Evolutionary conservation across 495 filamentous ascomycete species (phyloP), one percentile per base, ranked within the genome.

Genomic region (Hypoxylon intermedium): DNA sequence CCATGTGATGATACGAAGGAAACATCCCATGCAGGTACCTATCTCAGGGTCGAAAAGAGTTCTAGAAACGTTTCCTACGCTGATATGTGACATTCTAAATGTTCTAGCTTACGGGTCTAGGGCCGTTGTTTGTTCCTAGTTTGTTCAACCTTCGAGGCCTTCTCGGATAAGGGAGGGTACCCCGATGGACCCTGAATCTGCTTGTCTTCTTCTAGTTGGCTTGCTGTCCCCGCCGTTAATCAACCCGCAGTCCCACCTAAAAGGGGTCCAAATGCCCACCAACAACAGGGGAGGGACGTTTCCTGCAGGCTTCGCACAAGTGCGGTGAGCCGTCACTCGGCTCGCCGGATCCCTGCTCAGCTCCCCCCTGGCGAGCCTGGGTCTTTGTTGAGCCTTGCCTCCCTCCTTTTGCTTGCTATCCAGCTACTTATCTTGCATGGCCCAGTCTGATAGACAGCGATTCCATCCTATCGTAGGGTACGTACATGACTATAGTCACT

Each of bases 261-360:
- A n/a, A 40, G 34, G 49, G 54, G 48, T 58, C 49, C 43, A 31
- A 37, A 21, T 50, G 7, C 38, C 54, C 48, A 37, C 38, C 54
- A 42, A 37, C 46, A 58, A 57, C 44, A 33, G 50, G 60, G 53
- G 34, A 9, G 20, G 12, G 24, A 51, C 48, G 47, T 43, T 50
- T 56, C 53, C 53, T 58, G 60, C 53, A 53, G 53, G 23, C 23
- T 24, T 46, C 38, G 43, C 31, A 51, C 45, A 34, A 56, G 51
- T 55, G 53, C 61, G 61, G 61, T 65, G 55, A 55, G 36, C 24
- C 45, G 46, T 60, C 31, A 2, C 16, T 65, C 61, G 50, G 55
- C 61, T 46, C 44, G 49, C 50, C 55, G 61, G 61, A 60, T 65
- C 55, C 61, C 20, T 65, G 61, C 16, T 60, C 40, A 52, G 51